These are phyloP conservation scores for Loxodes magnus DNA, from an alignment of 73 alveolate species.

Conservation along the genomic window DNA sequence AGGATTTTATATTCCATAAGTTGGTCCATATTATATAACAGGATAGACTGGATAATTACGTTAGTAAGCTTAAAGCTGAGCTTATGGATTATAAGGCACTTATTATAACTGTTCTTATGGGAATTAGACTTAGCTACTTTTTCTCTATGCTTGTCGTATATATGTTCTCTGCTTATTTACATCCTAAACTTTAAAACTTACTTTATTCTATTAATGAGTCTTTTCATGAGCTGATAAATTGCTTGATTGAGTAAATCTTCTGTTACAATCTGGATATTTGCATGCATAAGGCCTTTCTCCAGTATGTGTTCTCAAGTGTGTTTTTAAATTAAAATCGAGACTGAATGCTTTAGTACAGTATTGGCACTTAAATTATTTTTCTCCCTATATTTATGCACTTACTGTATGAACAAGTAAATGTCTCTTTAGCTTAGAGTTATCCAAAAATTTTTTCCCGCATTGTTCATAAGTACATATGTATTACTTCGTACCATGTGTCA, in stretches of 20 bases:
- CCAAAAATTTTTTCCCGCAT: constrained; percentile 72
- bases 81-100: no score
- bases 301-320: constrained; percentile 75
- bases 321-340: constrained; percentile 63
- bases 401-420: constrained; percentile 70
- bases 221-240: no score
- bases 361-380: constrained; percentile 59
- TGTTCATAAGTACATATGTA: constrained; percentile 51
- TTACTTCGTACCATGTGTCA: constrained; percentile 81
- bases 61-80: no score
- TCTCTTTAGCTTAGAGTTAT: constrained; percentile 65
- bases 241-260: constrained; percentile 78
- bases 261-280: constrained; percentile 63
- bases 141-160: no score
- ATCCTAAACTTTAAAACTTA: no score
- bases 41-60: no score
- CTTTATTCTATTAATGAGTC: no score
- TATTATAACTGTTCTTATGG: no score
- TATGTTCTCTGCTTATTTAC: no score
- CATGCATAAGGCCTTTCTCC: constrained; percentile 86
- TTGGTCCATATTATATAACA: no score
- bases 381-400: constrained; percentile 73
- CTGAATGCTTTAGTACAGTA: constrained; percentile 54
- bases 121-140: no score
- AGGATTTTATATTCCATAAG: no score